phyloP scores from a whole-genome alignment of 192 early-diverging fungal genomes.

The Obelidium mucronatum region DNA sequence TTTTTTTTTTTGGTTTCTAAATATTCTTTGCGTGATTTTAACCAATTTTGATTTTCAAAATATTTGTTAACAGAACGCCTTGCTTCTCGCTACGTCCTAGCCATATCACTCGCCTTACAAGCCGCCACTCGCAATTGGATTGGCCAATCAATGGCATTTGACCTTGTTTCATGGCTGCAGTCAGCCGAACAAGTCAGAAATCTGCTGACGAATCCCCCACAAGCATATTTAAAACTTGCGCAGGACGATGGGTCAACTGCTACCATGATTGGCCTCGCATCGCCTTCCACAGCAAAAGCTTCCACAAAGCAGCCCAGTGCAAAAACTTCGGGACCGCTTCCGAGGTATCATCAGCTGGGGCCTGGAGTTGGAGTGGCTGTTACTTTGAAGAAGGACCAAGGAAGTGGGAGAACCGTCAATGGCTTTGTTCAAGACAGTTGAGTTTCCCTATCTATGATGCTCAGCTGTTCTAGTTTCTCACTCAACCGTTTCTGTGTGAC shows the following conservation, averaged over 20 bases:
- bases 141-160: conserved; percentile 39
- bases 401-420: conserved; percentile 39
- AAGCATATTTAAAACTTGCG: conserved; percentile 10
- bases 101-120: conserved; percentile 28
- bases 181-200: conserved; percentile 36
- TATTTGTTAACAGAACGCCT: no score
- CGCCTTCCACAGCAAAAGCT: no score
- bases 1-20: no score
- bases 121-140: conserved; percentile 3
- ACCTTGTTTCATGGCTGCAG: conserved; percentile 30
- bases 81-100: background rate
- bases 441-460: background rate
- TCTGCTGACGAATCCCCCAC: conserved; percentile 25
- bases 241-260: background rate
- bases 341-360: conserved; percentile 7
- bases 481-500: background rate
- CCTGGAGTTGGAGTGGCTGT: conserved; percentile 40
- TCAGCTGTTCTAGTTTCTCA: background rate
- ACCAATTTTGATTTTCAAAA: no score
- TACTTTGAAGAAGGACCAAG: conserved; percentile 50
- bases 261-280: background rate
- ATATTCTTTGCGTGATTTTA: no score
- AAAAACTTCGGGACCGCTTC: conserved; percentile 11
- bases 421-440: conserved; percentile 44
- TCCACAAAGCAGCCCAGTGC: no score